phyloP scores from a whole-genome alignment of 257 asterid genomes.

The Avicennia marina region DNA sequence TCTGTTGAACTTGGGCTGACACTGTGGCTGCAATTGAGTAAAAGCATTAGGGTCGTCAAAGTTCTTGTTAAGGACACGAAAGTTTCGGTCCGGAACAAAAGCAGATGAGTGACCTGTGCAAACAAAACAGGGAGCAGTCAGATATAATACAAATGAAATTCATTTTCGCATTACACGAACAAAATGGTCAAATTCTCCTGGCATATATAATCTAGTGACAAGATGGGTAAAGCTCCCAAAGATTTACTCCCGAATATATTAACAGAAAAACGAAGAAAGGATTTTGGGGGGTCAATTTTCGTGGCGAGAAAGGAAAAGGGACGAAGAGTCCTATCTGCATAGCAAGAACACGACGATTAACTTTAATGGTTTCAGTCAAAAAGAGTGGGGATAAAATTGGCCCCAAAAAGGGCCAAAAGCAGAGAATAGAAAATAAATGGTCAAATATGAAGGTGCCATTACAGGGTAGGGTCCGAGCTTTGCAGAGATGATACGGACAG shows the following conservation, averaged over 20 bases:
- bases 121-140: background rate
- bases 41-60: conserved; percentile 4
- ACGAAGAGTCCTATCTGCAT: background rate
- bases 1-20: conserved; percentile 17
- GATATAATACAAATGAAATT: no score
- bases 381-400: conserved; percentile 7
- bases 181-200: background rate
- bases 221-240: conserved; percentile 6
- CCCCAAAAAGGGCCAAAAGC: conserved; percentile 24
- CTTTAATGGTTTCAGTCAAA: conserved; percentile 17
- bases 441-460: conserved; percentile 8
- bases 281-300: conserved; percentile 5
- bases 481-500: no score
- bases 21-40: conserved; percentile 12
- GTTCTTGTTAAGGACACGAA: conserved; percentile 11
- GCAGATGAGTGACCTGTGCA: conserved; percentile 31
- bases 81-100: conserved; percentile 21
- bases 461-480: no score
- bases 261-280: conserved; percentile 17
- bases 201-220: conserved; percentile 14
- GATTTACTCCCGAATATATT: conserved; percentile 2
- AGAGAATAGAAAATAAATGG: conserved; percentile 18
- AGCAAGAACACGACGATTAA: no score
- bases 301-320: conserved; percentile 3
- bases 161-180: conserved; percentile 6